phyloP scores from a whole-genome alignment of 495 filamentous ascomycete genomes.

The Aspergillus bertholletiae region DNA sequence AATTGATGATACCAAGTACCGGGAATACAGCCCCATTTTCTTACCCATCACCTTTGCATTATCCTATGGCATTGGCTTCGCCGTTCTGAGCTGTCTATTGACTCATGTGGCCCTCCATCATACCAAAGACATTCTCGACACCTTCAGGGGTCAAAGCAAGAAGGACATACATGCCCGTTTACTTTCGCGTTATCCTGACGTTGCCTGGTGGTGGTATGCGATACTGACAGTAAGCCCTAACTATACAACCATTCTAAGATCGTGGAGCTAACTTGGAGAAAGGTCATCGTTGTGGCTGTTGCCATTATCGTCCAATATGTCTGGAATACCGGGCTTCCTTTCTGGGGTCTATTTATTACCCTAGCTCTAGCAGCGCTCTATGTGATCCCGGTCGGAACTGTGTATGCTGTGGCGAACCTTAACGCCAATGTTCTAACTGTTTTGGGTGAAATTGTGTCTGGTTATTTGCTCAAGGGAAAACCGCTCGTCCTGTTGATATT shows the following conservation, averaged over 20 bases:
- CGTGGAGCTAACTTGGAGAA: neutral
- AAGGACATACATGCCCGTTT: conserved; percentile 77
- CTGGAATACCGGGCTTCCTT: conserved; percentile 73
- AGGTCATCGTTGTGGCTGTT: conserved; percentile 61
- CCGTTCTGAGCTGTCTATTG: conserved; percentile 58
- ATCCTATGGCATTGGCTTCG: conserved; percentile 75
- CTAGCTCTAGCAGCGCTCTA: conserved; percentile 66
- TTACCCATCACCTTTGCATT: conserved; percentile 75
- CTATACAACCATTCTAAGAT: neutral
- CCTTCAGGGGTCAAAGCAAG: conserved; percentile 11
- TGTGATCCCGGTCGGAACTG: conserved; percentile 79
- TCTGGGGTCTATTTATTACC: conserved; percentile 74
- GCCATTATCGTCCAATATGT: conserved; percentile 82
- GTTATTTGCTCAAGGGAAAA: conserved; percentile 67
- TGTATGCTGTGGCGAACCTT: conserved; percentile 81
- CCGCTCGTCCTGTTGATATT: conserved; percentile 87
- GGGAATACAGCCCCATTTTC: conserved; percentile 72
- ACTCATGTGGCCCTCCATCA: conserved; percentile 12
- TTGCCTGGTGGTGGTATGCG: conserved; percentile 73
- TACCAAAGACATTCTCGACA: conserved; percentile 20
- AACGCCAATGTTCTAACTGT: conserved; percentile 72
- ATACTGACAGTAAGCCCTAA: conserved; percentile 46
- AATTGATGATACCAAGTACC: conserved; percentile 66
- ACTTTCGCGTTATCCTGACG: conserved; percentile 72
- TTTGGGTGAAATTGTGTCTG: conserved; percentile 70